phyloP scores from a whole-genome alignment of 257 asterid species.

The Solanum gandarillasii region DNA sequence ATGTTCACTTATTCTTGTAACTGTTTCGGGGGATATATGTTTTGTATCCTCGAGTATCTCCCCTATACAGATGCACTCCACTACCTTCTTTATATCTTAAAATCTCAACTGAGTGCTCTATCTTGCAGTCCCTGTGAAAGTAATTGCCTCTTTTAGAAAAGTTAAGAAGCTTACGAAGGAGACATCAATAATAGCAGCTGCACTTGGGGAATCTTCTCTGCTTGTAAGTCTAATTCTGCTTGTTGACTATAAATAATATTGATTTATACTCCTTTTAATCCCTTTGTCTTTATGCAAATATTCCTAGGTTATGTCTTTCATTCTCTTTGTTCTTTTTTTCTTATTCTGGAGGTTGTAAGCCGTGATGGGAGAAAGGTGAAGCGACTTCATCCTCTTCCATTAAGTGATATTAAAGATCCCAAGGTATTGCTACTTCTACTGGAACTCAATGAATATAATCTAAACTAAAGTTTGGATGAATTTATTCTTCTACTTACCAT shows the following conservation, averaged over 20 bases:
- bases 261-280: background rate
- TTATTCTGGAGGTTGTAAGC: constrained; percentile 60
- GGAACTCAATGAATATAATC: background rate
- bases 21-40: background rate
- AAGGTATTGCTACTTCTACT: constrained; percentile 33
- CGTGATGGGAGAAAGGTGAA: constrained; percentile 72
- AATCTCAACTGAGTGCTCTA: constrained; percentile 12
- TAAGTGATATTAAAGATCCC: constrained; percentile 62
- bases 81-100: background rate
- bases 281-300: background rate
- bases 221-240: constrained; percentile 45
- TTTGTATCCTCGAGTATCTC: background rate
- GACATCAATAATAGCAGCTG: constrained; percentile 47
- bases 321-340: background rate
- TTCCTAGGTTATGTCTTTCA: background rate
- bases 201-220: constrained; percentile 65
- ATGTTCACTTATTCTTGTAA: background rate
- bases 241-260: background rate
- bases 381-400: constrained; percentile 66
- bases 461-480: background rate
- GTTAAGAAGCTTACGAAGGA: constrained; percentile 84
- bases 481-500: background rate
- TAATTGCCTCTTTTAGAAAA: constrained; percentile 73
- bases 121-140: constrained; percentile 82
- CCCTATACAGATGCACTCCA: background rate